Evolutionary conservation across 2,329 filamentous ascomycete species (phyloP).

Genomic region (Verticillium dahliae): DNA sequence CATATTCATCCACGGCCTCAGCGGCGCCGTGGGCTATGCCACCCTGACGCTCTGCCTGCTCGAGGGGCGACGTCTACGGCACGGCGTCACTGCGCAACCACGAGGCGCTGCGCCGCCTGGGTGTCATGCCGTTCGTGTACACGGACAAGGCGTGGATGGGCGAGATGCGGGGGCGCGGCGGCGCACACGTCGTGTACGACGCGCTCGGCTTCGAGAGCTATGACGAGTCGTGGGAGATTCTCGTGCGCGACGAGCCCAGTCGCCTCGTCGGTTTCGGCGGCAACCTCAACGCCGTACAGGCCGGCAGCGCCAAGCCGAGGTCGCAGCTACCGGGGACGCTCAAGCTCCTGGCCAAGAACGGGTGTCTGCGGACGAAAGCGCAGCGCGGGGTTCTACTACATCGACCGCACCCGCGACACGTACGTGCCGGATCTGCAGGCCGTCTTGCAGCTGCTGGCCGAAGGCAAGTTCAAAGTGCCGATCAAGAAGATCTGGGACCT

Average conservation of each 20-base stretch:
- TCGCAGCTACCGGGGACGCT: constrained; percentile 21
- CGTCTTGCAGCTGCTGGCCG: constrained; percentile 21
- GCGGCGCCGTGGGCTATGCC: constrained; percentile 40
- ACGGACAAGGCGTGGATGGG: constrained; percentile 41
- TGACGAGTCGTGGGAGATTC: constrained; percentile 40
- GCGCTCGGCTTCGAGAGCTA: constrained; percentile 43
- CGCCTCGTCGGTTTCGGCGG: constrained; percentile 30
- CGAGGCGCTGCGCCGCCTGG: constrained; percentile 25
- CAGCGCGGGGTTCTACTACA: constrained; percentile 22
- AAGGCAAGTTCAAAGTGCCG: constrained; percentile 24
- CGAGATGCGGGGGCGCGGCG: constrained; percentile 35
- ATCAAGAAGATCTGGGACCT: constrained; percentile 33
- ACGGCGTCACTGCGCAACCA: constrained; percentile 41
- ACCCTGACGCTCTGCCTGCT: constrained; percentile 32
- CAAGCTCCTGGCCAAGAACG: constrained; percentile 25
- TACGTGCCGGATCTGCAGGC: constrained; percentile 22
- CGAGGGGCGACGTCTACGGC: constrained; percentile 37
- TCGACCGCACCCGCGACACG: constrained; percentile 23
- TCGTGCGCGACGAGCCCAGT: constrained; percentile 26
- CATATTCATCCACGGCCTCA: constrained; percentile 44
- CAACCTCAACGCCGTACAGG: constrained; percentile 24
- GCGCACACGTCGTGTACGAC: constrained; percentile 40
- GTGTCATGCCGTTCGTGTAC: constrained; percentile 38
- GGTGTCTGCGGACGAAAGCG: constrained; percentile 14
- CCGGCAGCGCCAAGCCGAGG: constrained; percentile 20